These are phyloP conservation scores for Xylaria sp. DNA, from an alignment of 2,329 filamentous ascomycete genomes.

Conservation along the genomic window DNA sequence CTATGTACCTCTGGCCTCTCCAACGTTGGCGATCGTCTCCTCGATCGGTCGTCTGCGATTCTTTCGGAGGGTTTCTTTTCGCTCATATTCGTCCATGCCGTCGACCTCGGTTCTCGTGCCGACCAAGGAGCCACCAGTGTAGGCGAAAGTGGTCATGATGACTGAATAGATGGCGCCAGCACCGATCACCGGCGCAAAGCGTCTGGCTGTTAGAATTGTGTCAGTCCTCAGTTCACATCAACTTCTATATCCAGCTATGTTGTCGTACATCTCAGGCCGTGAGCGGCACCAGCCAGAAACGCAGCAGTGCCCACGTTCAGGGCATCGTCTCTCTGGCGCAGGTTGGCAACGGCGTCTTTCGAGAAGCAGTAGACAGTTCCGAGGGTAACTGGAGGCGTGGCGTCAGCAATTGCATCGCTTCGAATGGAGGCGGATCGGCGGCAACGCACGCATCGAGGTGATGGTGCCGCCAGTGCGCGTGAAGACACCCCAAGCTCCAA, in stretches of 20 bases:
- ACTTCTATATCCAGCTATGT: background rate
- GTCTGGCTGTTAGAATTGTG: conserved; percentile 43
- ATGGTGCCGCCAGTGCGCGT: conserved; percentile 72
- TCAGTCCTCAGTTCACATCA: conserved; percentile 6
- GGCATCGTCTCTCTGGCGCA: conserved; percentile 76
- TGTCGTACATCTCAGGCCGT: conserved; percentile 66
- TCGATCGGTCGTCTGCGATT: conserved; percentile 68
- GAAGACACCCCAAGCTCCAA: conserved; percentile 75
- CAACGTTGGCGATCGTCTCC: conserved; percentile 75
- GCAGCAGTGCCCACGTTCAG: conserved; percentile 71
- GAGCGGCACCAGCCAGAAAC: conserved; percentile 65
- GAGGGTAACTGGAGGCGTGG: conserved; percentile 52
- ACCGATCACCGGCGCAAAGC: conserved; percentile 58
- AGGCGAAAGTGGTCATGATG: conserved; percentile 55
- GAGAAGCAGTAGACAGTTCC: conserved; percentile 75
- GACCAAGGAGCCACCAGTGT: conserved; percentile 52
- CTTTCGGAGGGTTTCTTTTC: conserved; percentile 68
- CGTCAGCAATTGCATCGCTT: conserved; percentile 18
- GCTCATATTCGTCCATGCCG: conserved; percentile 65
- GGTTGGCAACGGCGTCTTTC: conserved; percentile 70
- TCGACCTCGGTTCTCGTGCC: conserved; percentile 46
- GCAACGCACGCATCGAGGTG: conserved; percentile 47
- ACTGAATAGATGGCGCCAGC: conserved; percentile 53
- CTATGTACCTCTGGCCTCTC: conserved; percentile 72
- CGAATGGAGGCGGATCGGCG: background rate